Percentiles rank a stretch among this genome's conserved stretches.
Conservation (phyloP, 768 basidiomycete genomes). For the Suillus brevipes region DNA sequence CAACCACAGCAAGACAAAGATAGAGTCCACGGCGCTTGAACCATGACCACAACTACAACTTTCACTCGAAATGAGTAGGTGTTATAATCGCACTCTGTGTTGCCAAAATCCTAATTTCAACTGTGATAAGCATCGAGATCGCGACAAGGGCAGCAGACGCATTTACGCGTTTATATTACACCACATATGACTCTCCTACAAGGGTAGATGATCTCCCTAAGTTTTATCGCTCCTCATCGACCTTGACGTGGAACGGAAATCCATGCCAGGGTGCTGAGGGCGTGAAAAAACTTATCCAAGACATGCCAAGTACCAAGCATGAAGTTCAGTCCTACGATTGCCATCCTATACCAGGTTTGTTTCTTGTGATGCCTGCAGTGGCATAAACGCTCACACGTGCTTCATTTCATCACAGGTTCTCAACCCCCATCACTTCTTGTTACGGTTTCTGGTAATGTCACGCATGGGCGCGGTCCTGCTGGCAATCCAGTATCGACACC, state of each 20-base stretch:
- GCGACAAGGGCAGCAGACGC: conserved; percentile 81
- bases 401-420: conserved; percentile 47
- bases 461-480: conserved; percentile 59
- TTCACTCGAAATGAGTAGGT: conserved; percentile 63
- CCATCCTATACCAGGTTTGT: conserved; percentile 80
- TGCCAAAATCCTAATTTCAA: background rate
- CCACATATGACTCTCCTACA: conserved; percentile 78
- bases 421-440: conserved; percentile 79
- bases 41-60: conserved; percentile 28
- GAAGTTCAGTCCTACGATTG: conserved; percentile 89
- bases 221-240: conserved; percentile 77
- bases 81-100: background rate
- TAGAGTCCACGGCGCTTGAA: too few relatives aligned
- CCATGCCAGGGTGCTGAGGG: conserved; percentile 74
- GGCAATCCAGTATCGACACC: conserved; percentile 56
- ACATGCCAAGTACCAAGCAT: conserved; percentile 79
- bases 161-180: conserved; percentile 81
- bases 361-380: background rate
- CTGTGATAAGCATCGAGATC: conserved; percentile 71
- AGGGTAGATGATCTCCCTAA: conserved; percentile 75
- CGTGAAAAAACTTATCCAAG: conserved; percentile 61
- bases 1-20: too few relatives aligned
- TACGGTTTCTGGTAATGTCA: conserved; percentile 78
- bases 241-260: conserved; percentile 84
- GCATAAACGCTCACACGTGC: background rate